Evolutionary conservation across 1,284 basidiomycete species (phyloP).

Genomic region (Dichomitus squalens): DNA sequence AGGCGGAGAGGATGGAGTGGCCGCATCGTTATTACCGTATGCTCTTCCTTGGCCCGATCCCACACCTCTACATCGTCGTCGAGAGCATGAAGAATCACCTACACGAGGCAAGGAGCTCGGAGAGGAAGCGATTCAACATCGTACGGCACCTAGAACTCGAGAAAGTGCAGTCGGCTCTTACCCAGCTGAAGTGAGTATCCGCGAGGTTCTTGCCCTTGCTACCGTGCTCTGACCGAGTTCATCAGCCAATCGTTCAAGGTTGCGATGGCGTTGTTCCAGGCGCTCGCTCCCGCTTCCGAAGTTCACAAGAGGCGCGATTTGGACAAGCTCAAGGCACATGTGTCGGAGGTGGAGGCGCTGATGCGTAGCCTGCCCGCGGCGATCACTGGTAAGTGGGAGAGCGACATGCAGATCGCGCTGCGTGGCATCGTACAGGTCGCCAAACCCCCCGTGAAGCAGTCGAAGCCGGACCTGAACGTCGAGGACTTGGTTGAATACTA

Average conservation of each 20-base stretch:
- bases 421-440: slow-evolving; percentile 26
- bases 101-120: slow-evolving; percentile 34
- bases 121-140: slow-evolving; percentile 35
- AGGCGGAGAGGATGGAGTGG: slow-evolving; percentile 38
- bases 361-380: slow-evolving; percentile 18
- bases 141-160: slow-evolving; percentile 38
- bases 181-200: slow-evolving; percentile 22
- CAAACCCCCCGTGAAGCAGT: slow-evolving; percentile 3
- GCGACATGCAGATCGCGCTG: slow-evolving; percentile 29
- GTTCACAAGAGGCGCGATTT: slow-evolving; percentile 26
- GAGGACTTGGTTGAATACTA: slow-evolving; percentile 9
- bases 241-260: slow-evolving; percentile 20
- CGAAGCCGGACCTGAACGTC: slow-evolving; percentile 24
- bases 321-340: slow-evolving; percentile 17
- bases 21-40: slow-evolving; percentile 39
- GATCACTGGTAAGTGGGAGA: slow-evolving; percentile 21
- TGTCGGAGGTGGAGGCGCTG: slow-evolving; percentile 17
- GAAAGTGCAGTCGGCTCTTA: slow-evolving; percentile 35
- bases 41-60: slow-evolving; percentile 52
- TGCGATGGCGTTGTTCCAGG: slow-evolving; percentile 16
- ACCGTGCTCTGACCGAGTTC: neutral
- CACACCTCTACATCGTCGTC: slow-evolving; percentile 49
- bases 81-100: slow-evolving; percentile 36
- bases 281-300: slow-evolving; percentile 19
- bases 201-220: too few relatives aligned